Evolutionary conservation across 2,329 filamentous ascomycete species (phyloP), one percentile per base, ranked within the genome.

Genomic region (Colletotrichum falcatum): DNA sequence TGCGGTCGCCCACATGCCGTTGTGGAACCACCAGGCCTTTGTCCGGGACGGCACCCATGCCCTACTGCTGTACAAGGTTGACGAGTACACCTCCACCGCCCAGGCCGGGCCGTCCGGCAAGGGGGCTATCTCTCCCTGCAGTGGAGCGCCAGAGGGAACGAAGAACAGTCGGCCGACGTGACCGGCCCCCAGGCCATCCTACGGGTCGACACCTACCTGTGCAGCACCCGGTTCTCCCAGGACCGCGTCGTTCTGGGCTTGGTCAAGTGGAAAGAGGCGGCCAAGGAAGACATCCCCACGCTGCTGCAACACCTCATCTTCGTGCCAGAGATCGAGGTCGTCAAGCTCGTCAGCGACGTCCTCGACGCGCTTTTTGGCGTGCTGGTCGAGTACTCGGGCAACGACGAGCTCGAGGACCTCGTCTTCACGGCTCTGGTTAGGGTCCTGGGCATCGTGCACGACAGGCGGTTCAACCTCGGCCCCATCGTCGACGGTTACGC

Each of bases 281-380:
- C 91, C 0, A 87, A 90, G 55, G 90, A 91, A 35, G 90, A 95
- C 44, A 85, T 98, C 1, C 86, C 93, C 0, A 86, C 90, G 30
- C 84, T 97, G 0, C 83, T 99, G 51, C 92, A 92, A 78, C 91
- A 95, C 74, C 89, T 98, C 59, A 91, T 95, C 26, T 98, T 98
- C 74, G 95, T 99, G 0, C 93, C 96, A 0, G 96, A 99, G 79
- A 97, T 98, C 66, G 97, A 99, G 81, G 93, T 99, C 42, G 96
- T 99, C 72, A 99, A 98, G 83, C 87, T 98, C 51, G 84, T 98
- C 9, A 92, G 89, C 73, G 92, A 97, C 75, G 94, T 98, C 1
- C 91, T 99, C 63, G 94, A 97, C 79, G 90, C 94, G 0, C 88
- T 99, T 0, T 99, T 99, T 78, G 92, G 94, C 7, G 94, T 98